Conservation (phyloP, 805 yeast genomes). For the Tanozyma kutaoensis region DNA sequence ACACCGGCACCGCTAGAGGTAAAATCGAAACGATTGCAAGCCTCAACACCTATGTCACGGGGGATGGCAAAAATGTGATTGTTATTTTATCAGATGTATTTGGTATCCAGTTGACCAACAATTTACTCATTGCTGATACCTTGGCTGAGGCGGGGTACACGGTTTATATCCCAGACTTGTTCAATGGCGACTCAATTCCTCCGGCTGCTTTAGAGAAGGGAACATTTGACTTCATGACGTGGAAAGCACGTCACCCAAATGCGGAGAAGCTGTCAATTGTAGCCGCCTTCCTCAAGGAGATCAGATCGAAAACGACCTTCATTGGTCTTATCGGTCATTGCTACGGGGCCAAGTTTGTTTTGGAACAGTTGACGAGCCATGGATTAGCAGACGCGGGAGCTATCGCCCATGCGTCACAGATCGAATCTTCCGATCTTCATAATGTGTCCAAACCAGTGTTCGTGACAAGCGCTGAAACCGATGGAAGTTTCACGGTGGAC, state of each 20-base stretch:
- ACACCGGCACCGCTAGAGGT: no score
- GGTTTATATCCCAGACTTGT: slow-evolving; percentile 64
- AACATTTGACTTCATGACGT: no score
- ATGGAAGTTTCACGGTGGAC: slow-evolving; percentile 48
- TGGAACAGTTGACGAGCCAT: slow-evolving; percentile 33
- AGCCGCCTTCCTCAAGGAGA: no score
- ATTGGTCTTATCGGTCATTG: slow-evolving; percentile 20
- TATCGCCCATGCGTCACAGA: slow-evolving; percentile 78
- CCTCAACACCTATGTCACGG: no score
- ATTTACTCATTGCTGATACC: slow-evolving; percentile 48
- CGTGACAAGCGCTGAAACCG: slow-evolving; percentile 67
- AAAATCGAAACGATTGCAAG: no score
- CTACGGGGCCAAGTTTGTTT: slow-evolving; percentile 65
- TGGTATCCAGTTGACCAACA: slow-evolving; percentile 50
- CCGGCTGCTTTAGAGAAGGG: slow-evolving; percentile 32
- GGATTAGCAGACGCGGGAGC: slow-evolving; percentile 49
- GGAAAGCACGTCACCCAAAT: no score
- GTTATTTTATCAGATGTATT: slow-evolving; percentile 59
- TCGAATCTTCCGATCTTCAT: slow-evolving; percentile 49
- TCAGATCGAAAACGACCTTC: slow-evolving; percentile 19
- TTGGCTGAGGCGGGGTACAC: slow-evolving; percentile 42
- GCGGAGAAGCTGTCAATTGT: no score
- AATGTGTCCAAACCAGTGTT: slow-evolving; percentile 48
- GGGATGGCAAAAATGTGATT: no score
- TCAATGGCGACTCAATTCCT: slow-evolving; percentile 31